Base-by-base conservation (phyloP, 192 early-diverging fungal genomes). In the Coemansia sp. region DNA sequence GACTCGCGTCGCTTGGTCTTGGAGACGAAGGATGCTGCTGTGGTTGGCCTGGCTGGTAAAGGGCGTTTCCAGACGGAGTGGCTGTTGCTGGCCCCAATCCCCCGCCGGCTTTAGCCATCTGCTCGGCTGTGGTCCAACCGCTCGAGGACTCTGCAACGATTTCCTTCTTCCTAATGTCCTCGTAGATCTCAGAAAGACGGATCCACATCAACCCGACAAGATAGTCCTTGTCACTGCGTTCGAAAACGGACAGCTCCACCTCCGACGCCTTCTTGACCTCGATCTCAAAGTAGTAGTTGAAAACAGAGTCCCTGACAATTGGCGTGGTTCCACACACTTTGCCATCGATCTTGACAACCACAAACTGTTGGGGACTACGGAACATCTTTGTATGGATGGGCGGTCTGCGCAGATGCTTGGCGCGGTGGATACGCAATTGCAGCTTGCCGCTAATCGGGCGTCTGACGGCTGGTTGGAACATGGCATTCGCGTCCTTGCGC, bases 121-220 rank as follows among this genome's bases (percentile, higher is more conserved):
- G 78, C 61, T 78, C 84, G 47, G 70, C 81, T 8, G 80, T 80
- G 21, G 80, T 65, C 73, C 78, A 79, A 37, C 80, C 84, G 36
- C 81, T 86, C 54, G 84, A 88, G 51, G 87, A 81, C 51, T 88
- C 87, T 41, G 72, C 71, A 39, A 78, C 45, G 15, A 90, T 83
- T 75, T 93, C 89, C 67, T 85, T 81, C 68, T 88, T 88, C 47
- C 91, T 85, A 51, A 95, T 69, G 43, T 91, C 94, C 69, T 97
- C 94, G 48, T 91, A 92, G 57, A 99, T 88, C 68, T 99, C 97
- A 1, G 90, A 90, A 41, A 98, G 86, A 66, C 94, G 94, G 61
- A 98, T 87, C 98, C 98, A 99, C 68, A 92, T 74, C 63, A 97
- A 77, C 8, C 93, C 93, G 69, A 97, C 83, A 43, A 96, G 85